Evolutionary conservation across 768 basidiomycete species (phyloP), one percentile per base, ranked within the genome.

Genomic region (Agaricus sinodeliciosus): DNA sequence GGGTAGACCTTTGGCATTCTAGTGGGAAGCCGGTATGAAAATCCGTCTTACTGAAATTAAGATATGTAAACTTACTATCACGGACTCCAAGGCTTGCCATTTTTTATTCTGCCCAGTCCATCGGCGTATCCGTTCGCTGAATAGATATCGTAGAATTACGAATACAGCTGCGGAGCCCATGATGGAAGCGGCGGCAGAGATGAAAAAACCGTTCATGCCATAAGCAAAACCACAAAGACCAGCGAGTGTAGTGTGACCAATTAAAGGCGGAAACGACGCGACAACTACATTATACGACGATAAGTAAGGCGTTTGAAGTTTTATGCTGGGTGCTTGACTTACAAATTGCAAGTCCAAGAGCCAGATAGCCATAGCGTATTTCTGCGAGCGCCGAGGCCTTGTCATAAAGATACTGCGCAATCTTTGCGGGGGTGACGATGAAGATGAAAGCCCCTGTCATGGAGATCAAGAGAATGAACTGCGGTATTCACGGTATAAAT

Each of bases 191-290:
- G 67, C 65, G 0, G 78, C 76, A 2, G 83, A 81, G 54, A 92
- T 76, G 57, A 73, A 74, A 67, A 87, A 85, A 0, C 91, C 91
- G 53, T 76, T 76, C 70, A 89, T 75, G 42, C 91, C 90, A 60
- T 88, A 93, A 1, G 88, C 85, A 66, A 91, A 93, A 1, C 91
- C 91, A 59, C 82, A 85, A 7, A 94, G 63, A 11, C 84, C 82
- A 26, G 81, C 66, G 18, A 76, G 66, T 0, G 86, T 85, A 0
- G 84, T 84, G 64, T 85, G 83, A 0, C 88, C 88, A 49, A 85
- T 72, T 56, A 82, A 63, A 13, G 79, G 85, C 16, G 80, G 84
- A 58, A 83, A 78, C 12, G 77, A 82, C 27, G 75, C 69, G 18
- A 74, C 55, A 16, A 76, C 78, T 79, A 60, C 37, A 16, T 59